Conservation (phyloP, 495 filamentous ascomycete genomes). For the Penicillium canariense region DNA sequence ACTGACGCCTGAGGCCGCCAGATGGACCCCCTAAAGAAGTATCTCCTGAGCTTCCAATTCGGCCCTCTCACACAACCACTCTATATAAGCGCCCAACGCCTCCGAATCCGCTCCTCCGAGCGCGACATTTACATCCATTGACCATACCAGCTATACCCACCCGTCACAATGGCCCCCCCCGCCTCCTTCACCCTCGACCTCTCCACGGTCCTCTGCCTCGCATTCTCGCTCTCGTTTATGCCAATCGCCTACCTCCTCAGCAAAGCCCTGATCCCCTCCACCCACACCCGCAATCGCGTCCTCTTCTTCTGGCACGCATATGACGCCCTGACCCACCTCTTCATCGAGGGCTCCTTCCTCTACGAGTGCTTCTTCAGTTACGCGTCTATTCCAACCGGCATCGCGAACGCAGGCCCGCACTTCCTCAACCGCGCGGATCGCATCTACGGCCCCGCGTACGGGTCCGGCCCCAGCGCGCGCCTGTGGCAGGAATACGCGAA, state of each 20-base stretch:
- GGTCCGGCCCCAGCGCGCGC: constrained; percentile 57
- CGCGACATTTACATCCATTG: neutral
- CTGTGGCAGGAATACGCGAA: constrained; percentile 94
- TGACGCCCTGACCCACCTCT: constrained; percentile 83
- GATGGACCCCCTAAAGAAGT: neutral
- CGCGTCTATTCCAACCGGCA: constrained; percentile 37
- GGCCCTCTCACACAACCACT: neutral
- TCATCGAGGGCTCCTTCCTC: constrained; percentile 86
- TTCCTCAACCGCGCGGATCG: constrained; percentile 54
- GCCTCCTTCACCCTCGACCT: constrained; percentile 43
- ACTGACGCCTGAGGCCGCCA: neutral
- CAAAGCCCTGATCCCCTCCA: constrained; percentile 43
- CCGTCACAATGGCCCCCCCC: constrained; percentile 8
- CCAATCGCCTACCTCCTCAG: constrained; percentile 49
- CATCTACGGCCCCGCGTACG: constrained; percentile 73
- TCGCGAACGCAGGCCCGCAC: constrained; percentile 40
- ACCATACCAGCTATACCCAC: neutral
- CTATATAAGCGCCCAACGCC: neutral
- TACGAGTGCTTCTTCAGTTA: constrained; percentile 89
- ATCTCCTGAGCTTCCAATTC: neutral
- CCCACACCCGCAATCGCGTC: constrained; percentile 53
- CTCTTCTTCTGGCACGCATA: constrained; percentile 96
- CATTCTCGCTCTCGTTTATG: constrained; percentile 53
- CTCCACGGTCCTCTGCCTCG: constrained; percentile 52
- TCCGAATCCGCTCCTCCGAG: neutral